Evolutionary conservation across 768 basidiomycete genomes (phyloP).

Genomic region (Tulasnella sp.): DNA sequence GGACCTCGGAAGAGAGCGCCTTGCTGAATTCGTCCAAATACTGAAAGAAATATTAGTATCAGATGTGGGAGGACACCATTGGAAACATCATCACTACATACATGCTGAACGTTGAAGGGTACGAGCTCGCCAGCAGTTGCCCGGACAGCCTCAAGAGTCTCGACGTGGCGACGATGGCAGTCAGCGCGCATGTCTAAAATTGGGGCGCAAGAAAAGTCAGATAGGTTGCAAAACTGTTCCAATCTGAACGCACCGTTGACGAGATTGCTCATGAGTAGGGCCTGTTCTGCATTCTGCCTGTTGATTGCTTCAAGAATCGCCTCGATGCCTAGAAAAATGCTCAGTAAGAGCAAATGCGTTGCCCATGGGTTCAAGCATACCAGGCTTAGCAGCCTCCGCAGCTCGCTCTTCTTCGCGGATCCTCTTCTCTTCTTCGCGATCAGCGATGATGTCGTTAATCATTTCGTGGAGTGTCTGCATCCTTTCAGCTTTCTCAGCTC

Average conservation of each 20-base stretch:
- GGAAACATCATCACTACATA: constrained; percentile 24
- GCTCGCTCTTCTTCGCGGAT: constrained; percentile 42
- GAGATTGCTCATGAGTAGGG: constrained; percentile 42
- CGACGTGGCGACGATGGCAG: constrained; percentile 49
- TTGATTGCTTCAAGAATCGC: constrained; percentile 47
- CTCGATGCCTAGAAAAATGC: constrained; percentile 38
- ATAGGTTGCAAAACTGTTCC: neutral
- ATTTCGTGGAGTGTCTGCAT: constrained; percentile 49
- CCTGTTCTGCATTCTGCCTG: constrained; percentile 48
- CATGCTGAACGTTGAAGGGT: constrained; percentile 73
- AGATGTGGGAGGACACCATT: constrained; percentile 1
- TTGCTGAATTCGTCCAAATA: constrained; percentile 84
- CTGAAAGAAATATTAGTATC: constrained; percentile 7
- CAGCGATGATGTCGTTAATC: constrained; percentile 38
- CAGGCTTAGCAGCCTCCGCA: constrained; percentile 44
- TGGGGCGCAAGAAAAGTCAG: constrained; percentile 2
- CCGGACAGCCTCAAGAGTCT: constrained; percentile 54
- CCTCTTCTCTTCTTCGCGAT: constrained; percentile 41
- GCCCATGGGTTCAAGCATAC: constrained; percentile 29
- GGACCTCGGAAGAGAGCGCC: constrained; percentile 70
- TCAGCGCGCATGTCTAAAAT: constrained; percentile 56
- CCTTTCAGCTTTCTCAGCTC: constrained; percentile 47
- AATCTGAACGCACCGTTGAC: constrained; percentile 19
- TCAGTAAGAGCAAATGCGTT: neutral
- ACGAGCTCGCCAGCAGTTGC: constrained; percentile 66